These are phyloP conservation scores for Xanthoparmelia taractica DNA, from an alignment of 495 filamentous ascomycete species.

Conservation along the genomic window DNA sequence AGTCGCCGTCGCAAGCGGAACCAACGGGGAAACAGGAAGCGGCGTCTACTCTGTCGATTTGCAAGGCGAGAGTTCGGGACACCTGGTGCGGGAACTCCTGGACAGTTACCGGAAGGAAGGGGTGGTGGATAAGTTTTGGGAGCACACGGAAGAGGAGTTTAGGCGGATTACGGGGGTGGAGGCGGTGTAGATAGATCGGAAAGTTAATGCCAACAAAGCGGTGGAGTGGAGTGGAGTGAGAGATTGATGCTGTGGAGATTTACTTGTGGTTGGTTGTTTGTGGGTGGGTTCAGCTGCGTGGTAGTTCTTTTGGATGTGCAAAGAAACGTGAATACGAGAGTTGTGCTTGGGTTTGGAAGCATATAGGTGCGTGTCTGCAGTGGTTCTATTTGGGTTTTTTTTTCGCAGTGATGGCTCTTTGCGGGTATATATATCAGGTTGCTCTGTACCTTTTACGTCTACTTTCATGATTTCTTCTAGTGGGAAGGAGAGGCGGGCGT, in stretches of 20 bases:
- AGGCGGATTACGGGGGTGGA: slow-evolving; percentile 28
- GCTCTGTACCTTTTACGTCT: too few relatives aligned
- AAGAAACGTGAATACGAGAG: too few relatives aligned
- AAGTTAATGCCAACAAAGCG: background rate
- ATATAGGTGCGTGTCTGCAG: too few relatives aligned
- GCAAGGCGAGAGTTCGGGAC: slow-evolving; percentile 34
- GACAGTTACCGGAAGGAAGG: slow-evolving; percentile 35
- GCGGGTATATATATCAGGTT: too few relatives aligned
- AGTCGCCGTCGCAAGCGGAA: slow-evolving; percentile 33
- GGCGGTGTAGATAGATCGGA: background rate
- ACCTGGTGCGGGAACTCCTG: slow-evolving; percentile 34
- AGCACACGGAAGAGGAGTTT: slow-evolving; percentile 44
- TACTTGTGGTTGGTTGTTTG: too few relatives aligned
- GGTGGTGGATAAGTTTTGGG: slow-evolving; percentile 40
- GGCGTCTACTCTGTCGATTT: slow-evolving; percentile 47
- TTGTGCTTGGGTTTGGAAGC: too few relatives aligned
- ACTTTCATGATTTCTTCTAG: too few relatives aligned
- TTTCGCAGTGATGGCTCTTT: too few relatives aligned
- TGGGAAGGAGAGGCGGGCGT: too few relatives aligned
- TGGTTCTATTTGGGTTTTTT: too few relatives aligned
- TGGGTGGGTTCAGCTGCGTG: too few relatives aligned
- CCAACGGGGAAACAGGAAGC: slow-evolving; percentile 40
- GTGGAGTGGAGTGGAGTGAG: background rate
- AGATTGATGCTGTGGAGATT: background rate
- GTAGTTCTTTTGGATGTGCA: too few relatives aligned